phyloP scores from a whole-genome alignment of 2,329 filamentous ascomycete genomes.

The Epichloe aotearoae region DNA sequence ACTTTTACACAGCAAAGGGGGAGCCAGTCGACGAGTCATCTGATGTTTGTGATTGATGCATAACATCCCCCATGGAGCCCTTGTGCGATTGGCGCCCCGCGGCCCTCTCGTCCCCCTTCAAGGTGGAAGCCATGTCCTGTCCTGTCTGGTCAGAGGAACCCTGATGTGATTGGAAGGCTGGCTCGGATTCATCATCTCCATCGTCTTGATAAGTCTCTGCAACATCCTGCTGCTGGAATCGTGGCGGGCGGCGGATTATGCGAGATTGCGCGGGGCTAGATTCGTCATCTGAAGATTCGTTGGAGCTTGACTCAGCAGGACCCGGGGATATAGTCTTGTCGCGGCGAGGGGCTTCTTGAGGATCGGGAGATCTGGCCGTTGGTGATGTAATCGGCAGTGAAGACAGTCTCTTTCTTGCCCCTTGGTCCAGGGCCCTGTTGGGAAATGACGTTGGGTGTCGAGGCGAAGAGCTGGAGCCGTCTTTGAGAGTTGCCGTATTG shows the following conservation, averaged over 20 bases:
- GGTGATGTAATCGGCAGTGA: slow-evolving; percentile 28
- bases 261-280: slow-evolving; percentile 44
- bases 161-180: slow-evolving; percentile 40
- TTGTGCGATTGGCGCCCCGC: slow-evolving; percentile 17
- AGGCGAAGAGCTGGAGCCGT: slow-evolving; percentile 19
- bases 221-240: slow-evolving; percentile 30
- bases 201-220: slow-evolving; percentile 29
- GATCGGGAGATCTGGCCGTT: slow-evolving; percentile 12
- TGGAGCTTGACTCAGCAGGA: slow-evolving; percentile 24
- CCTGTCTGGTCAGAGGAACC: slow-evolving; percentile 21
- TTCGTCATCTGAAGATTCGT: slow-evolving; percentile 31
- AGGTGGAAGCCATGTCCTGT: slow-evolving; percentile 38
- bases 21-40: slow-evolving; percentile 49
- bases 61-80: slow-evolving; percentile 18
- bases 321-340: slow-evolving; percentile 20
- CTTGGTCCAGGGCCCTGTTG: slow-evolving; percentile 15
- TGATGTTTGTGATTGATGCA: slow-evolving; percentile 40
- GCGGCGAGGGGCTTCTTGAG: slow-evolving; percentile 8
- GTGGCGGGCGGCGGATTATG: slow-evolving; percentile 46
- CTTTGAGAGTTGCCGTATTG: slow-evolving; percentile 29
- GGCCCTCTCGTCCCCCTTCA: slow-evolving; percentile 31
- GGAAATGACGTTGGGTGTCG: slow-evolving; percentile 9
- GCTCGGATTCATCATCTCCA: slow-evolving; percentile 44
- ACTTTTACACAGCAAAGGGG: slow-evolving; percentile 19
- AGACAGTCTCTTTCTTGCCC: slow-evolving; percentile 26